Conservation (phyloP, 2,329 filamentous ascomycete species). For the Colletotrichum gigasporum region DNA sequence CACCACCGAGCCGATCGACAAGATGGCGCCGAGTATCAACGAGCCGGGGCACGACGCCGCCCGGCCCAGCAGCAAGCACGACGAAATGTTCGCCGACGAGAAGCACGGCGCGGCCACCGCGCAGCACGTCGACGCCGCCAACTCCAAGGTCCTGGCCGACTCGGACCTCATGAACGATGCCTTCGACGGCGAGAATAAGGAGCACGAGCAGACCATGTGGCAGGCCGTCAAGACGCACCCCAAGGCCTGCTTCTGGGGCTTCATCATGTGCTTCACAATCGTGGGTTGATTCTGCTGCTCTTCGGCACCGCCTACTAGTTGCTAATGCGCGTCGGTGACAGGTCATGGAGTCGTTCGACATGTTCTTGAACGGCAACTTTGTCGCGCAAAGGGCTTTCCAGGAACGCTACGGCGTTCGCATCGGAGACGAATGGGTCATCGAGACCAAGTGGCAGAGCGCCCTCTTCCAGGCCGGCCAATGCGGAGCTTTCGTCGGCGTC, state of each 20-base stretch:
- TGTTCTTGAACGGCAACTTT: slow-evolving; percentile 58
- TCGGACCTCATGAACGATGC: slow-evolving; percentile 50
- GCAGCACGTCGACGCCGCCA: slow-evolving; percentile 39
- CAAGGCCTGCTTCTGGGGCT: slow-evolving; percentile 57
- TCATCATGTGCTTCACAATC: slow-evolving; percentile 60
- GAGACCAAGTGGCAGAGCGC: slow-evolving; percentile 52
- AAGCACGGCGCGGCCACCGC: slow-evolving; percentile 26
- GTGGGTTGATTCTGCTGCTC: slow-evolving; percentile 42
- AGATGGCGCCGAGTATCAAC: slow-evolving; percentile 28
- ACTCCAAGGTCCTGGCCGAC: slow-evolving; percentile 46
- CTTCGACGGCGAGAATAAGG: slow-evolving; percentile 52
- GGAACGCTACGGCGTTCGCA: slow-evolving; percentile 45
- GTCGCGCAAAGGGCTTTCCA: slow-evolving; percentile 52
- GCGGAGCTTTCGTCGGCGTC: slow-evolving; percentile 48
- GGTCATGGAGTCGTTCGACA: slow-evolving; percentile 61
- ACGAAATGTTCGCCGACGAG: slow-evolving; percentile 7
- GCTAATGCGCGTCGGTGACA: slow-evolving; percentile 27
- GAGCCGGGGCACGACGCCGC: slow-evolving; percentile 9
- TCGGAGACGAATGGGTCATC: slow-evolving; percentile 38
- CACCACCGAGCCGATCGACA: background rate
- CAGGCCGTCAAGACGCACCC: slow-evolving; percentile 50
- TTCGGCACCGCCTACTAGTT: background rate
- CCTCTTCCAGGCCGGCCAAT: slow-evolving; percentile 43
- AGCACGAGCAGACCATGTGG: slow-evolving; percentile 51
- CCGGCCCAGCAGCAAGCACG: background rate